Percentiles rank a stretch among this genome's conserved stretches.
Conservation (phyloP, 257 asterid genomes). For the Solanum piurae region DNA sequence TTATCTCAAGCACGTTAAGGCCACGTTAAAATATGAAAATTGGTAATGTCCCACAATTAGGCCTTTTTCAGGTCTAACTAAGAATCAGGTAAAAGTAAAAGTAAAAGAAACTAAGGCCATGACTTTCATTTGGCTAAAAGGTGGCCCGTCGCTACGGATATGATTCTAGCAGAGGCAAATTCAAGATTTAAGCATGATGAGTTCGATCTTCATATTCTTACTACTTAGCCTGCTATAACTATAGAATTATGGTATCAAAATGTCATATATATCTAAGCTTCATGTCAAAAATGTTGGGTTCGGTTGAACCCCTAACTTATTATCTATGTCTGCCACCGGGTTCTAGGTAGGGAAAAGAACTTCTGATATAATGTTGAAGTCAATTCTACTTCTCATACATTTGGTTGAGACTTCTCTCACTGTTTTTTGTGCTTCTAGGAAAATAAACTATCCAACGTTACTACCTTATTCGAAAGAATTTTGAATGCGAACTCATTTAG, state of each 20-base stretch:
- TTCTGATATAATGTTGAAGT: neutral
- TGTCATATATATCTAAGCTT: neutral
- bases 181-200: neutral
- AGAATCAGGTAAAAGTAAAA: neutral
- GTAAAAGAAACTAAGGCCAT: neutral
- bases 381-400: neutral
- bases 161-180: neutral
- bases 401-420: neutral
- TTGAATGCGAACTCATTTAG: neutral
- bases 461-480: neutral
- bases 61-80: neutral
- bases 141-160: neutral
- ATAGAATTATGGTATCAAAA: neutral
- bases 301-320: neutral
- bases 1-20: neutral
- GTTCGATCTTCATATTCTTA: neutral
- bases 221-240: neutral
- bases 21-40: neutral
- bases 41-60: neutral
- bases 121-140: neutral
- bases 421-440: neutral
- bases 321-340: neutral
- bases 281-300: neutral
- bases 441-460: neutral
- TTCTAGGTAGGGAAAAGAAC: neutral